Percentiles rank a stretch among this genome's conserved stretches.
Evolutionary conservation across 768 basidiomycete genomes (phyloP).

Genomic region (Candolleomyces eurysporus): DNA sequence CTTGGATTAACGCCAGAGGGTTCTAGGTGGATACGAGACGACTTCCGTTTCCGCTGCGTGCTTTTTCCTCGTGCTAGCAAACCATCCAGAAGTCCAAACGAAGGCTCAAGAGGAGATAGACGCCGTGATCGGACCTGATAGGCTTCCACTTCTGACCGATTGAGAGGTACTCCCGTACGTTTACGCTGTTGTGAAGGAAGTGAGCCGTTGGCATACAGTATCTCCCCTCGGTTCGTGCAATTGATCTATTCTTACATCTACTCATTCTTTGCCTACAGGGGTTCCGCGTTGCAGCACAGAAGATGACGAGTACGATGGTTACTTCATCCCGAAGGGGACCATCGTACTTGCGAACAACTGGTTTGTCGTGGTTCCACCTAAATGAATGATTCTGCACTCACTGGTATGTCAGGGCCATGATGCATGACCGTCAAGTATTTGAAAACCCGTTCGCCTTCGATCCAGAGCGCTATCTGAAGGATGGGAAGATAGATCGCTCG

Average conservation of each 20-base stretch:
- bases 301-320: too few species aligned
- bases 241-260: too few species aligned
- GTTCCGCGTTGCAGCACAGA: background rate
- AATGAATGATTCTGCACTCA: too few species aligned
- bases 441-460: constrained; percentile 30
- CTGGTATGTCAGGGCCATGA: constrained; percentile 11
- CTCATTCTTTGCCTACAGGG: background rate
- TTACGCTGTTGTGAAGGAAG: constrained; percentile 32
- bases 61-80: background rate
- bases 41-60: background rate
- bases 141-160: constrained; percentile 34
- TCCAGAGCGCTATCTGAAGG: constrained; percentile 26
- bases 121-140: constrained; percentile 29
- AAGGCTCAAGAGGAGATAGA: constrained; percentile 39
- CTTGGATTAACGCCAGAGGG: too few species aligned
- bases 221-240: background rate
- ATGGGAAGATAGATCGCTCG: constrained; percentile 12
- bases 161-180: constrained; percentile 30
- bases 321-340: too few species aligned
- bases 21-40: too few species aligned
- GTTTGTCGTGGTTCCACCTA: too few species aligned
- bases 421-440: constrained; percentile 28
- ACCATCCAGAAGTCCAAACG: background rate
- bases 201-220: constrained; percentile 18
- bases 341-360: too few species aligned